phyloP scores from a whole-genome alignment of 2,329 filamentous ascomycete genomes.

The Sporothrix curviconia region DNA sequence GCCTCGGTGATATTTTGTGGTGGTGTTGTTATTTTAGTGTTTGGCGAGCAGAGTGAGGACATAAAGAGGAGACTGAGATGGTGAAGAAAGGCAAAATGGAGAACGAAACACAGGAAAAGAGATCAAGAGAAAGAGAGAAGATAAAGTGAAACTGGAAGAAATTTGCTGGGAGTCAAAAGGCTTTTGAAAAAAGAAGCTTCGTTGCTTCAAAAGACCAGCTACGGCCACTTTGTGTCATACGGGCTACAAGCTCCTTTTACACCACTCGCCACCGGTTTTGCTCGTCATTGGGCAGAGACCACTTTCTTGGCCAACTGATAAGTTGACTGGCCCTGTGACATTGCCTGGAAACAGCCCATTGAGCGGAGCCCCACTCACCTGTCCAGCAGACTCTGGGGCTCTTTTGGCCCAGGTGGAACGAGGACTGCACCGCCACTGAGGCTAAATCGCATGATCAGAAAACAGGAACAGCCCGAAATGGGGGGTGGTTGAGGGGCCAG shows the following conservation, averaged over 20 bases:
- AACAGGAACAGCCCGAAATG: background rate
- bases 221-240: background rate
- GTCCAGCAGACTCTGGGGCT: background rate
- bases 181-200: no score
- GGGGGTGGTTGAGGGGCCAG: background rate
- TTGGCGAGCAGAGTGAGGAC: background rate
- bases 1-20: background rate
- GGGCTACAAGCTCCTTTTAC: conserved; percentile 1
- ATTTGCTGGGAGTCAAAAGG: background rate
- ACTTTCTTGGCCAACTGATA: no score
- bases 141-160: background rate
- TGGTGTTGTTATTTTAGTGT: background rate
- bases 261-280: conserved; percentile 4
- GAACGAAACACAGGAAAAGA: background rate
- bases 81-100: background rate
- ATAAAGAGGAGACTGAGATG: no score
- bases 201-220: no score
- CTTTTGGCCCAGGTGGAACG: conserved; percentile 14
- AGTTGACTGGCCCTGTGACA: no score
- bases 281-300: conserved; percentile 10
- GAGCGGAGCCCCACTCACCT: background rate
- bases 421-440: conserved; percentile 17
- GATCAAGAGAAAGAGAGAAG: no score
- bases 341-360: background rate
- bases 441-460: conserved; percentile 20